Base-by-base conservation (phyloP, 2,329 filamentous ascomycete genomes). In the Pochonia chlamydosporia region DNA sequence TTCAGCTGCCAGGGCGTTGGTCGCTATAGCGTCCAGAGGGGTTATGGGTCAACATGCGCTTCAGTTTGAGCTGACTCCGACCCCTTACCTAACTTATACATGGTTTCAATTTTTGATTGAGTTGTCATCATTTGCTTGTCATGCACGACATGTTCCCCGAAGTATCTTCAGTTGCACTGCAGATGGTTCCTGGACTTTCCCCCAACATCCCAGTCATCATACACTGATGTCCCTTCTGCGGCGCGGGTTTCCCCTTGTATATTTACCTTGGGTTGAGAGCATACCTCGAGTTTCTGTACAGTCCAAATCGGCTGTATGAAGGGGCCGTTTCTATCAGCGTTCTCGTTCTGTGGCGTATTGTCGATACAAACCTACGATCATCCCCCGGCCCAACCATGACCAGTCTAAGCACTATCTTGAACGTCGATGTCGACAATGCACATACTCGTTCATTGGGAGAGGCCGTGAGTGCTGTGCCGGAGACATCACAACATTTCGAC, bases 361-460 rank as follows among this genome's bases (percentile, higher is more conserved):
- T 28, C 28, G 20, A 24, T 39, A 20, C 24, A 31, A 14, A 46
- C 20, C 31, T 51, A 59, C 64, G 65, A 68, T 67, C 66, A 64
- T 69, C 63, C 67, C 63, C 58, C 62, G 57, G 56, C 58, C 63
- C 62, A 63, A 47, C 63, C 65, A 79, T 80, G 76, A 69, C 74
- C 55, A 76, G 73, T 59, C 69, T 80, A 54, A 72, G 70, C 57
- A 75, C 75, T 58, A 80, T 80, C 61, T 78, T 80, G 72, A 76
- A 79, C 61, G 66, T 69, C 57, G 72, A 75, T 57, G 74, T 68
- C 56, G 72, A 75, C 56, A 74, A 77, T 56, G 74, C 75, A 56
- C 66, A 70, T 52, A 61, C 61, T 50, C 63, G 61, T 59, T 55
- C 64, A 58, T 66, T 68, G 71, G 74, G 72, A 71, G 75, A 65